Conservation (phyloP, 2,329 filamentous ascomycete genomes). For the Colletotrichum sansevieriae region DNA sequence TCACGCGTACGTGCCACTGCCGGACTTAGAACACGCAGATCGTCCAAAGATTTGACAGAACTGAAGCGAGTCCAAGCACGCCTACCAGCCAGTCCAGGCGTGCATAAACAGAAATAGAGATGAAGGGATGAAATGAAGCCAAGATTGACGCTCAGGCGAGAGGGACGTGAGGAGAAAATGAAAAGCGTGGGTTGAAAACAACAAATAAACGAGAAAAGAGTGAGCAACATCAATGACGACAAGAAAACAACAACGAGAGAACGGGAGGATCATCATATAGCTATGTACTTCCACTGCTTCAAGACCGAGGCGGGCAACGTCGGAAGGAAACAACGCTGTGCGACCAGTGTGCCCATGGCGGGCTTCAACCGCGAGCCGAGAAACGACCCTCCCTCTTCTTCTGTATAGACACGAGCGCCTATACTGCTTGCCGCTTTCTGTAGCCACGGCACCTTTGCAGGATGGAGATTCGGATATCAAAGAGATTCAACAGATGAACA, state of each 20-base stretch:
- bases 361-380: constrained; percentile 1
- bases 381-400: constrained; percentile 6
- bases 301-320: not conserved
- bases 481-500: not conserved
- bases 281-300: constrained; percentile 16
- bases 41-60: constrained; percentile 27
- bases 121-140: constrained; percentile 11
- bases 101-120: constrained; percentile 10
- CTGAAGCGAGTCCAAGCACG: constrained; percentile 3
- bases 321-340: constrained; percentile 12
- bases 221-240: not conserved
- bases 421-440: not conserved
- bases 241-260: not conserved
- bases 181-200: not conserved
- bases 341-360: constrained; percentile 9
- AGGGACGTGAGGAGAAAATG: not conserved
- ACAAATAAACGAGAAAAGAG: too few species aligned
- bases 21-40: constrained; percentile 14
- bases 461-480: not conserved
- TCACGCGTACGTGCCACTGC: not conserved
- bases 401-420: not conserved
- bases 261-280: not conserved
- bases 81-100: constrained; percentile 20
- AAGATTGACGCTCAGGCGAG: constrained; percentile 11
- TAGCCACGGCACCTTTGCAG: not conserved